A percentile compares a stretch with the other conserved stretches of the same genome.
Evolutionary conservation across 1,139 yeast genomes (phyloP).

Genomic region (Magnusiomyces clavatus): DNA sequence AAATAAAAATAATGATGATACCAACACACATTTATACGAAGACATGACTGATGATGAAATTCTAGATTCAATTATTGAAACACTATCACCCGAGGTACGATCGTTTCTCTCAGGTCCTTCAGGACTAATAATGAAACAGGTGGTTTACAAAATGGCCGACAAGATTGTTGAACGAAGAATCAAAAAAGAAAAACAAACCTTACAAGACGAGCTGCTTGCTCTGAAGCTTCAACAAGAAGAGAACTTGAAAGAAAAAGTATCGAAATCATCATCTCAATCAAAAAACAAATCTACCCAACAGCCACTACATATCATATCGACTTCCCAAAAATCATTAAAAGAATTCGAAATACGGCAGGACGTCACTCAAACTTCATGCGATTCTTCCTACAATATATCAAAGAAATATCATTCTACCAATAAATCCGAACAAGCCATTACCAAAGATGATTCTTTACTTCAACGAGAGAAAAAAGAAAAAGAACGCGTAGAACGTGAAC

Average conservation of each 20-base stretch:
- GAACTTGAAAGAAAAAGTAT: not conserved
- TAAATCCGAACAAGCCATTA: not conserved
- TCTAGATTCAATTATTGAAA: no score
- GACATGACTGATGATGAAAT: no score
- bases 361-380: no score
- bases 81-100: no score
- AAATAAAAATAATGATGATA: not conserved
- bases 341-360: no score
- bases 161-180: slow-evolving; percentile 10
- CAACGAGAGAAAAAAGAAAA: slow-evolving; percentile 1
- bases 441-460: not conserved
- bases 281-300: not conserved
- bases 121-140: slow-evolving; percentile 1
- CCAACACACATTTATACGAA: no score
- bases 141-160: slow-evolving; percentile 14
- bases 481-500: slow-evolving; percentile 6
- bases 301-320: no score
- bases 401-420: not conserved
- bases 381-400: not conserved
- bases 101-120: no score
- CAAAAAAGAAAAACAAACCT: not conserved
- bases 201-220: not conserved
- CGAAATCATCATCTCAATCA: not conserved
- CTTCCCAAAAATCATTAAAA: no score
- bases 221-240: not conserved